Percentiles rank a stretch among this genome's conserved stretches.
These are phyloP conservation scores for Dissophora globulifera DNA, from an alignment of 192 early-diverging fungal genomes.

Conservation along the genomic window DNA sequence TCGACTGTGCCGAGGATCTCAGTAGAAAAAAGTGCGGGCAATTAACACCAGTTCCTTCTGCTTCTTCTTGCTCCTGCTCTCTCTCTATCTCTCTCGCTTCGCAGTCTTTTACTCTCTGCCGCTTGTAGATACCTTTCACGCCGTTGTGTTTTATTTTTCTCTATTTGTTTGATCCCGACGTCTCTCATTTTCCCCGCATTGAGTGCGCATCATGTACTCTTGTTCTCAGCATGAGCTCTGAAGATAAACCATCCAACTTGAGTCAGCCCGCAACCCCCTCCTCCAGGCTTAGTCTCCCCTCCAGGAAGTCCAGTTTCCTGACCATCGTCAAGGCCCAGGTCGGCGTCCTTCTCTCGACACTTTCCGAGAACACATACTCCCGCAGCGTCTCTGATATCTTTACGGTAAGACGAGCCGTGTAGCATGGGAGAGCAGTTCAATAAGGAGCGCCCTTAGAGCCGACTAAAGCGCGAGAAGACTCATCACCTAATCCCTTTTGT, in stretches of 20 bases:
- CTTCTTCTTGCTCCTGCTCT: neutral
- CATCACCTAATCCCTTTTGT: too few species aligned
- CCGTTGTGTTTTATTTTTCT: neutral
- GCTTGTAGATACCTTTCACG: neutral
- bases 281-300: conserved; percentile 56
- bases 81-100: too few species aligned
- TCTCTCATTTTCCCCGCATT: neutral
- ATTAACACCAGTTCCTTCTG: neutral
- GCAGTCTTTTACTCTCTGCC: neutral
- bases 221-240: conserved; percentile 65
- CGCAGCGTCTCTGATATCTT: conserved; percentile 60
- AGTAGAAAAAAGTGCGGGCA: neutral
- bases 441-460: too few species aligned
- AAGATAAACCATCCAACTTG: conserved; percentile 59
- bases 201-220: conserved; percentile 58
- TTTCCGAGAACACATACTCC: conserved; percentile 64
- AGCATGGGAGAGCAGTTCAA: too few species aligned
- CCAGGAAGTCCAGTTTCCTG: conserved; percentile 60
- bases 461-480: too few species aligned
- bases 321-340: conserved; percentile 70
- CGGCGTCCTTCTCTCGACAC: conserved; percentile 59
- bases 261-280: conserved; percentile 58
- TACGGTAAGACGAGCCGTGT: conserved; percentile 50
- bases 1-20: neutral
- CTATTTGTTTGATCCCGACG: neutral